phyloP scores from a whole-genome alignment of 352 stramenopile genomes.

The Phytophthora vignae region DNA sequence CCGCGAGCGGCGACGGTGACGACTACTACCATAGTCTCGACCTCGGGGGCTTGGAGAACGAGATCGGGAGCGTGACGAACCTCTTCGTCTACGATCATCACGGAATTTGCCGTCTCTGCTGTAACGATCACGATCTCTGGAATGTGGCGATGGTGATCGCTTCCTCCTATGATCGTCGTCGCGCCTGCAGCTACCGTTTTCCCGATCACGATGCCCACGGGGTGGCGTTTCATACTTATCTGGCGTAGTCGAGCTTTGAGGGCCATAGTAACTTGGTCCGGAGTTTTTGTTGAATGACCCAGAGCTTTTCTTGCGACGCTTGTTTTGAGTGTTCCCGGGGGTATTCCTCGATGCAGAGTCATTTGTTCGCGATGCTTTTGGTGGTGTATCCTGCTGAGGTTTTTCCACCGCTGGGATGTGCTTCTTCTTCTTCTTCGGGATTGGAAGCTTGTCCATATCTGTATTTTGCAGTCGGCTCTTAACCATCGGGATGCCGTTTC shows the following conservation, averaged over 20 bases:
- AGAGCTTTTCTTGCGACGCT: constrained; percentile 31
- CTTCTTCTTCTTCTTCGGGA: constrained; percentile 58
- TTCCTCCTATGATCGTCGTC: constrained; percentile 32
- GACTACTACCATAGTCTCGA: constrained; percentile 29
- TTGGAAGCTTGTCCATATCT: constrained; percentile 59
- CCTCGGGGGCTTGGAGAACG: constrained; percentile 35
- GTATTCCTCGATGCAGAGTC: constrained; percentile 15
- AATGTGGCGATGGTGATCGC: constrained; percentile 30
- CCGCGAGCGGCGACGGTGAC: constrained; percentile 24
- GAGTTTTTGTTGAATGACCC: constrained; percentile 26
- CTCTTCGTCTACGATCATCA: constrained; percentile 35
- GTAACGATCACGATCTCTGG: constrained; percentile 23
- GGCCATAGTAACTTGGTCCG: constrained; percentile 48
- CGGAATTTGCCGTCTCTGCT: constrained; percentile 20
- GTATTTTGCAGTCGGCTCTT: constrained; percentile 46
- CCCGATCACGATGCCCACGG: constrained; percentile 11
- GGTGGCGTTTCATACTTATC: constrained; percentile 31
- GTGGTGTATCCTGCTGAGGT: not conserved
- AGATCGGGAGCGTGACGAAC: constrained; percentile 44
- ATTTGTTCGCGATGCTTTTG: constrained; percentile 7
- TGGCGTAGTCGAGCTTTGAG: constrained; percentile 17
- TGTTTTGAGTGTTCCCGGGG: constrained; percentile 25
- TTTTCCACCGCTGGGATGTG: constrained; percentile 19
- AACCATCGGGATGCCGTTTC: constrained; percentile 50
- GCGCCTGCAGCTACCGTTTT: constrained; percentile 25